phyloP scores from a whole-genome alignment of 768 basidiomycete genomes.

The Leccinum broughii region DNA sequence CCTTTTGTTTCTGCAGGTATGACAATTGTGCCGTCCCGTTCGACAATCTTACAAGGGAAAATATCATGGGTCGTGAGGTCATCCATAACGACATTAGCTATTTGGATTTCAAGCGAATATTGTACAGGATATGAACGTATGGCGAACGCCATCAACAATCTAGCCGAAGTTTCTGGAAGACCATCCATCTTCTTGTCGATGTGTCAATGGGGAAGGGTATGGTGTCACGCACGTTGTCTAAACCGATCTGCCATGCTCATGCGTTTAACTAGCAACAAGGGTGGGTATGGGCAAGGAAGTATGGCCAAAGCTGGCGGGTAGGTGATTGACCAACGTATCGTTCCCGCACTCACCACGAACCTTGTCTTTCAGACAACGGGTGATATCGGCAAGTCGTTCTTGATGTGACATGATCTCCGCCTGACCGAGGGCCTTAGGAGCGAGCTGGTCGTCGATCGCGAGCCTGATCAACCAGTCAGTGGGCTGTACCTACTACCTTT shows the following conservation, averaged over 20 bases:
- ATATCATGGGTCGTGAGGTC: constrained; percentile 53
- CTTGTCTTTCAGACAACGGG: constrained; percentile 43
- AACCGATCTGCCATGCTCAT: not conserved
- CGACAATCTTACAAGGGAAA: constrained; percentile 54
- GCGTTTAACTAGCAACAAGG: constrained; percentile 50
- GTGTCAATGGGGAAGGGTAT: constrained; percentile 69
- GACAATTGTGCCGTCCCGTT: constrained; percentile 66
- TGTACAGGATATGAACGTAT: constrained; percentile 57
- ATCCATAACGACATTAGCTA: not conserved
- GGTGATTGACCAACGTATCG: constrained; percentile 15
- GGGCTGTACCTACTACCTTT: not conserved
- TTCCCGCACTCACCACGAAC: constrained; percentile 3
- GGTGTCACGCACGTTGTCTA: constrained; percentile 9
- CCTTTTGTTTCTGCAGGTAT: constrained; percentile 39
- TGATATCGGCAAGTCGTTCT: constrained; percentile 42
- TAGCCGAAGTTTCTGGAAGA: constrained; percentile 48
- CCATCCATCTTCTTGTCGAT: constrained; percentile 59
- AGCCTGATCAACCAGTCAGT: constrained; percentile 55
- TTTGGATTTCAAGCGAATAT: not conserved
- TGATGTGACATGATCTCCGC: not conserved
- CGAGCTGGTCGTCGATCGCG: constrained; percentile 52
- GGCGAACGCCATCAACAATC: constrained; percentile 54
- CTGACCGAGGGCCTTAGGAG: constrained; percentile 29
- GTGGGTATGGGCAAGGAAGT: constrained; percentile 59
- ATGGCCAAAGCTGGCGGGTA: constrained; percentile 71